Evolutionary conservation across 2,329 filamentous ascomycete genomes (phyloP), one percentile per base, ranked within the genome.

Genomic region (Calycina herbarum): DNA sequence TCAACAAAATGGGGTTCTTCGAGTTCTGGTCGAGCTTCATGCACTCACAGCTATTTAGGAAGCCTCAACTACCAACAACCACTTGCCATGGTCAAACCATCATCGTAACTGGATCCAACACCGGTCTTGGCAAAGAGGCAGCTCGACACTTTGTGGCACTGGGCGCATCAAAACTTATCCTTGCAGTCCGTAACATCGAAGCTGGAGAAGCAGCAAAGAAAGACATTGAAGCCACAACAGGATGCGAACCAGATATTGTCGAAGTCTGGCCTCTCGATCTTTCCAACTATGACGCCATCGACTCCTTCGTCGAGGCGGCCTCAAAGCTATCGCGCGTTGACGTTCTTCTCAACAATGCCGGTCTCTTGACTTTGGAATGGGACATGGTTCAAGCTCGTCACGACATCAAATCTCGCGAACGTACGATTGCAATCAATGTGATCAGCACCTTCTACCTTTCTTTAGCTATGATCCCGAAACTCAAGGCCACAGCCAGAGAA

Each of bases 391-490:
- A 42, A 59, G 29, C 27, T 67, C 65, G 69, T 29, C 56, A 68
- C 17, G 67, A 70, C 35, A 56, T 62, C 27, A 56, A 54, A 67
- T 42, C 40, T 69, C 20, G 45, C 57, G 15, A 70, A 68, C 63
- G 69, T 62, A 79, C 75, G 33, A 71, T 83, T 59, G 79, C 79
- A 3, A 77, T 83, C 57, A 84, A 85, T 69, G 79, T 83, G 20
- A 73, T 85, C 42, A 77, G 77, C 2, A 83, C 80, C 0, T 79
- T 81, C 42, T 72, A 84, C 33, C 74, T 84, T 62, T 77, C 78
- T 0, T 54, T 84, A 11, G 67, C 79, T 60, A 68, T 83, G 24
- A 71, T 85, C 24, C 82, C 82, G 1, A 69, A 73, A 29, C 67
- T 85, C 69, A 76, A 76, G 24, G 72, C 72, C 13, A 79, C 78